Base-by-base conservation (phyloP, 352 stramenopile species). In the Pythium sukuiense region DNA sequence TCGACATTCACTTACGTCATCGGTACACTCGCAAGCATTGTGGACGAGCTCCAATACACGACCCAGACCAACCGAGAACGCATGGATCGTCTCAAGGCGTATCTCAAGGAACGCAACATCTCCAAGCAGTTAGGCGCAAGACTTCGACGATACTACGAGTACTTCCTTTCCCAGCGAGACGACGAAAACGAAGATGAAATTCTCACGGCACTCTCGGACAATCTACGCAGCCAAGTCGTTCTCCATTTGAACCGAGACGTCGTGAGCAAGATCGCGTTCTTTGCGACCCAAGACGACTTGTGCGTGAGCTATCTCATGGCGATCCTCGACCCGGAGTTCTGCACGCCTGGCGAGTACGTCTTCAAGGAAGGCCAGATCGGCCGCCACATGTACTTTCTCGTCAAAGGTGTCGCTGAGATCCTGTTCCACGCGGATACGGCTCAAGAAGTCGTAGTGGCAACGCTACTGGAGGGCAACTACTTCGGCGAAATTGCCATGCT, bases 401-500 rank as follows among this genome's bases (percentile, higher is more conserved):
- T 92, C 52, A 91, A 90, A 54, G 85, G 85, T 11, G 69, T 76
- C 7, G 85, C 83, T 13, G 85, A 92, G 58, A 80, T 93, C 9
- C 61, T 93, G 0, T 90, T 91, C 59, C 74, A 89, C 45, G 85
- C 80, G 0, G 76, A 73, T 1, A 83, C 80, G 4, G 65, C 57
- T 9, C 67, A 80, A 24, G 83, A 93, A 53, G 67, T 81, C 6
- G 76, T 89, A 8, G 79, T 91, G 6, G 74, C 79, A 8, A 89
- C 79, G 4, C 63, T 93, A 9, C 54, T 86, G 2, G 85, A 92
- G 66, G 83, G 85, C 14, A 83, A 76, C 49, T 93, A 91, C 73
- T 93, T 93, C 66, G 85, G 85, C 0, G 85, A 93, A 64, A 90
- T 92, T 29, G 85, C 85, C 0, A 93, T 93, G 85, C 75, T 93